Base-by-base conservation (phyloP, 306 rosid genomes). In the Vigna angularis region DNA sequence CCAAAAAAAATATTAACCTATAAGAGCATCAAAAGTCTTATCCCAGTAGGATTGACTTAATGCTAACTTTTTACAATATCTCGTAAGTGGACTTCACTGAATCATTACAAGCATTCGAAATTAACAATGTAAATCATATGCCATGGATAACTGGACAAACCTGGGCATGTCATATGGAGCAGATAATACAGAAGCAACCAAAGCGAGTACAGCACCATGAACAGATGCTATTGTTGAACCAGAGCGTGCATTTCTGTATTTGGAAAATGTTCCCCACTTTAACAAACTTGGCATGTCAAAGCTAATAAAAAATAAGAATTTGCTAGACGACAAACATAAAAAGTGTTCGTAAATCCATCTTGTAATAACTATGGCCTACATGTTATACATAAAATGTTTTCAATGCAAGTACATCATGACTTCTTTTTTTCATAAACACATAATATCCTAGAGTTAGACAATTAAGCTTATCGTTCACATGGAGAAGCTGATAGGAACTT, bases 101-200 rank as follows among this genome's bases (percentile, higher is more conserved):
- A 57, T 53, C 65, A 24, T 42, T 53, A 45, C 63, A 58, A 48
- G 66, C 69, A 48, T 45, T 62, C 20, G 16, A 78, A 59, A 28
- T 67, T 56, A 78, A 63, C 24, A 24, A 53, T 63, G 64, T 50
- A 69, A 18, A 79, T 61, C 69, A 70, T 49, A 52, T 55, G 55
- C 10, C 34, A 34, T 49, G 71, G 66, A 86, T 66, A 18, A 38
- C 44, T 64, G 45, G 59, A 81, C 92, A 74, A 72, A 95, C 99
- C 96, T 84, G 66, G 99, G 99, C 89, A 95, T 90, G 85, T 95
- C 99, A 76, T 95, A 95, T 16, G 99, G 99, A 24, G 98, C 91
- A 59, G 99, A 95, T 74, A 95, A 81, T 53, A 93, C 97, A 18
- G 90, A 91, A 83, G 99, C 99, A 30, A 83, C 93, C 90, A 95